Conservation (phyloP, 345 rosid genomes). For the Brassica nigra region DNA sequence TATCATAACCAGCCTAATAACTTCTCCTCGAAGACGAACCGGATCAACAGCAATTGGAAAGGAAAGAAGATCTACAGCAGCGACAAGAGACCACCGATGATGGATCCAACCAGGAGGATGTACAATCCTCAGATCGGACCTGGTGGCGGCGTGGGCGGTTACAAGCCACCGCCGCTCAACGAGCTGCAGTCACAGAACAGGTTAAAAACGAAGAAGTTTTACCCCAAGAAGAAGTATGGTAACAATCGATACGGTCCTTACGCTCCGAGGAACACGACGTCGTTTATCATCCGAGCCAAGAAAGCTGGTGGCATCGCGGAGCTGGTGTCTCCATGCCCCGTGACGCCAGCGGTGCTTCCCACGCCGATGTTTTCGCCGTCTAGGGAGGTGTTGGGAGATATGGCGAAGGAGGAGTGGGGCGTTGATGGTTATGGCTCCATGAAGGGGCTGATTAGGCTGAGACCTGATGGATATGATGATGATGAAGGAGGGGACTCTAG, state of each 20-base stretch:
- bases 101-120: slow-evolving; percentile 42
- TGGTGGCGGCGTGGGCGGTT: slow-evolving; percentile 11
- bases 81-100: slow-evolving; percentile 38
- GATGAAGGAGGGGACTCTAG: slow-evolving; percentile 93
- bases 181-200: slow-evolving; percentile 82
- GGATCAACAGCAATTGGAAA: slow-evolving; percentile 68
- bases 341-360: slow-evolving; percentile 82
- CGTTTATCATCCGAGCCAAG: slow-evolving; percentile 85
- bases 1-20: slow-evolving; percentile 45
- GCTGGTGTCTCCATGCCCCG: slow-evolving; percentile 90
- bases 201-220: slow-evolving; percentile 74
- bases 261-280: slow-evolving; percentile 90
- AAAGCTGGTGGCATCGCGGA: slow-evolving; percentile 93
- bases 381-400: slow-evolving; percentile 86
- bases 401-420: slow-evolving; percentile 98
- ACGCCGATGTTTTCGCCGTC: slow-evolving; percentile 88
- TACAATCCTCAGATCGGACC: slow-evolving; percentile 60
- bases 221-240: slow-evolving; percentile 63
- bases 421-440: slow-evolving; percentile 98
- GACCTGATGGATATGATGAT: slow-evolving; percentile 83
- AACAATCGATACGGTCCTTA: slow-evolving; percentile 75
- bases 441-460: slow-evolving; percentile 88
- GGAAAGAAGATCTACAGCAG: slow-evolving; percentile 53
- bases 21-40: slow-evolving; percentile 33
- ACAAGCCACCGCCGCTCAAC: slow-evolving; percentile 78